These are phyloP conservation scores for Nicotiana knightiana DNA, from an alignment of 257 asterid genomes.

Conservation along the genomic window DNA sequence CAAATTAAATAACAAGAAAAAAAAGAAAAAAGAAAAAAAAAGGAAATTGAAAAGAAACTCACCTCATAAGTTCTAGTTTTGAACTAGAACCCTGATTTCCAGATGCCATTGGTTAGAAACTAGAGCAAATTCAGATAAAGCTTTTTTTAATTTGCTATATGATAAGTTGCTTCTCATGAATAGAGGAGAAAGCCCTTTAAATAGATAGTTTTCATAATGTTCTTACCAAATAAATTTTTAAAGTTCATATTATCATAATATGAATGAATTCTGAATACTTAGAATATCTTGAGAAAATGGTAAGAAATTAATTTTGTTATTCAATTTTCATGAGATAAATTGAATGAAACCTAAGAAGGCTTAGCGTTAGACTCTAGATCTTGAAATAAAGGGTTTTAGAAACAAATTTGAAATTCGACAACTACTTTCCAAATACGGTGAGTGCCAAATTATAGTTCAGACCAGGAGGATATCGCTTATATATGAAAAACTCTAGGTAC, in stretches of 20 bases:
- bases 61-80: background rate
- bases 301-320: too few relatives aligned
- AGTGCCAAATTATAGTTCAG: background rate
- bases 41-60: background rate
- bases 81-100: background rate
- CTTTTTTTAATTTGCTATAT: background rate
- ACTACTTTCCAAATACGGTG: background rate
- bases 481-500: too few relatives aligned
- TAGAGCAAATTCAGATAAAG: too few relatives aligned
- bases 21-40: background rate
- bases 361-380: fast-evolving
- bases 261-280: too few relatives aligned
- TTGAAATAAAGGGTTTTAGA: background rate
- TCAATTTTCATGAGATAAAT: background rate
- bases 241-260: background rate
- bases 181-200: background rate
- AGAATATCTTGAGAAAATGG: background rate
- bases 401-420: background rate
- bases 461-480: too few relatives aligned
- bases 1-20: background rate
- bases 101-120: background rate
- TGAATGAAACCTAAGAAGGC: background rate
- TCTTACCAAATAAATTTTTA: too few relatives aligned
- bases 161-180: background rate
- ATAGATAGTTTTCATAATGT: background rate